Evolutionary conservation across 1,284 basidiomycete genomes (phyloP), one percentile per base, ranked within the genome.

Genomic region (Sporisorium reilianum): DNA sequence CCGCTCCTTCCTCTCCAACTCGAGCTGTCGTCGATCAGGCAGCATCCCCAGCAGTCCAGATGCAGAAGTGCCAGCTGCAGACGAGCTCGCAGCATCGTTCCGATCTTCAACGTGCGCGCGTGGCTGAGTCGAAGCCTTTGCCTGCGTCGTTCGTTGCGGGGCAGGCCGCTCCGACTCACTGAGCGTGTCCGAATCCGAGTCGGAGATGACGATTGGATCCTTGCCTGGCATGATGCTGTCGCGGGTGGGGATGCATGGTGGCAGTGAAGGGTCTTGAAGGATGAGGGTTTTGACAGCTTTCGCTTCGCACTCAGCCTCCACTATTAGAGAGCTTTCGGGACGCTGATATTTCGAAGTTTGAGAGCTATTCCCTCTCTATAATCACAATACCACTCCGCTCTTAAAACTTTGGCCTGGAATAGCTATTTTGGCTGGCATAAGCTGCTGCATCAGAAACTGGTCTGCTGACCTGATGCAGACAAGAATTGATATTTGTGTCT

Each of bases 21-120:
- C 82, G 7, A 83, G 57, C 55, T 80, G 75, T 2, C 44, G 38
- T 16, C 82, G 71, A 48, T 82, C 72, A 0, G 80, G 75, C 0
- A 81, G 32, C 14, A 79, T 55, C 1, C 36, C 42, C 0, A 64
- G 54, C 5, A 64, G 44, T 7, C 61, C 50, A 16, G 41, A 7
- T n/a, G 55, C 28, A 0, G 66, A 41, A 3, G 55, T 3, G 3
- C 49, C 38, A 8, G 45, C 55, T 9, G 48, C 18, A 11, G 55
- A 1, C 11, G 55, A 23, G 1, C 30, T 20, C 14, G 14, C 28
- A 30, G n/a, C n/a, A n/a, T n/a, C n/a, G n/a, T n/a, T n/a, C n/a
- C n/a, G n/a, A n/a, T n/a, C n/a, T n/a, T 25, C 20, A 5, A 25
- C 16, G 18, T 26, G 5, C 22, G 32, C 6, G 8, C 25, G 45